Base-by-base conservation (phyloP, 345 rosid genomes). In the Gossypium raimondii region DNA sequence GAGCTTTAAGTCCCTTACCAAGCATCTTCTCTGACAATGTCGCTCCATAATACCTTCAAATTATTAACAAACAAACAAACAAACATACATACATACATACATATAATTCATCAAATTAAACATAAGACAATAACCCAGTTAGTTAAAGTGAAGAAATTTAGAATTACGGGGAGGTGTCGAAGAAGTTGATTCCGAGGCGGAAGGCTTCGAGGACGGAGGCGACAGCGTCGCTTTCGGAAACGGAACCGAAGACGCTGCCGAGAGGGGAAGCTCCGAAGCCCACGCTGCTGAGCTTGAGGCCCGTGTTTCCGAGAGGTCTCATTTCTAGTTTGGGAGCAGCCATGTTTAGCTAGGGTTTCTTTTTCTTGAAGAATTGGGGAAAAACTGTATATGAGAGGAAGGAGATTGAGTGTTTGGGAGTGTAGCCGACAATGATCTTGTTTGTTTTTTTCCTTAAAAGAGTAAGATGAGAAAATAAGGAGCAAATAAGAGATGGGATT, bases 231-330 rank as follows among this genome's bases (percentile, higher is more conserved):
- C 75, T 82, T 66, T 95, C 98, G 34, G 92, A 82, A 74, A 95
- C 97, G 6, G 88, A 89, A 65, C 98, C 97, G 82, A 89, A 93
- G 63, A 91, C 92, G 58, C 81, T 84, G 69, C 98, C 98, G 50
- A 93, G 94, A 1, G 97, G 96, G 7, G 97, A 91, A 55, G 98
- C 98, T 8, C 99, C 99, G 68, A 95, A 93, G 9, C 99, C 97
- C 20, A 93, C 86, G 67, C 83, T 83, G 75, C 99, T 91, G 44
- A 93, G 84, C 65, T 83, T 83, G 56, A 92, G 92, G 4, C 92
- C 97, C 16, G 96, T 90, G 60, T 72, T 85, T 8, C 92, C 94
- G 38, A 92, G 84, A 67, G 83, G 75, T 27, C 93, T 86, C 77
- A 85, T 82, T 83, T 90, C 92, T 75, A 88, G 73, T 20, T 76